Evolutionary conservation across 1,284 basidiomycete genomes (phyloP).

Genomic region (Irpex sp.): DNA sequence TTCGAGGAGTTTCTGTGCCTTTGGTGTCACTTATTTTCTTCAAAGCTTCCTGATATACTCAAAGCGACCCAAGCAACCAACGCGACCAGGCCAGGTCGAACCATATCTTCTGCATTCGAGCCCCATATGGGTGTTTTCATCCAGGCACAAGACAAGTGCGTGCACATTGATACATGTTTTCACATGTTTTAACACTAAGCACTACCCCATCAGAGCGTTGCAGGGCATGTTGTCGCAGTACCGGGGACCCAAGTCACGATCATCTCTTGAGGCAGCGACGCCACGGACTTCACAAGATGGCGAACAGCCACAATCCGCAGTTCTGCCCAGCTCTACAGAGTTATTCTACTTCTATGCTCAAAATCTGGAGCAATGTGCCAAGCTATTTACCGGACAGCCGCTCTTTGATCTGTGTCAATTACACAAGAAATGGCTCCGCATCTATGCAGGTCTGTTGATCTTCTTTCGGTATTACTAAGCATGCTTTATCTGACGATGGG

Average conservation of each 20-base stretch:
- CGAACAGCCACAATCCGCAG: slow-evolving; percentile 53
- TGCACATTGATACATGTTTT: slow-evolving; percentile 4
- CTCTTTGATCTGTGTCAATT: slow-evolving; percentile 77
- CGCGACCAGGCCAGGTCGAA: slow-evolving; percentile 49
- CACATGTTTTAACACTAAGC: background rate
- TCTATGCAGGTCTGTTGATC: slow-evolving; percentile 80
- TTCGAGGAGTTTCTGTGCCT: background rate
- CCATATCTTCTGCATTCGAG: slow-evolving; percentile 87
- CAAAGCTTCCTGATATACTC: slow-evolving; percentile 58
- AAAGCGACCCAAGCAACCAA: slow-evolving; percentile 42
- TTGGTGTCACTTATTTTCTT: background rate
- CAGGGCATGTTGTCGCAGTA: slow-evolving; percentile 82
- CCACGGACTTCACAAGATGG: slow-evolving; percentile 41
- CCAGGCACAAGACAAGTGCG: slow-evolving; percentile 92
- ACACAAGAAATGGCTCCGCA: slow-evolving; percentile 90
- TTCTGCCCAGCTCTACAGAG: slow-evolving; percentile 93
- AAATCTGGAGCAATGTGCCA: slow-evolving; percentile 91
- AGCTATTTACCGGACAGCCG: slow-evolving; percentile 77
- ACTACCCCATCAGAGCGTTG: slow-evolving; percentile 52
- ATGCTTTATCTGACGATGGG: background rate
- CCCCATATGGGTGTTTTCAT: slow-evolving; percentile 91
- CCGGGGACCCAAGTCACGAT: slow-evolving; percentile 60
- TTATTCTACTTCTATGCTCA: slow-evolving; percentile 98
- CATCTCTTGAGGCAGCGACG: slow-evolving; percentile 61
- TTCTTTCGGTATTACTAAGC: background rate